phyloP scores from a whole-genome alignment of 2,329 filamentous ascomycete genomes.

The Pestalotiopsis sp. region DNA sequence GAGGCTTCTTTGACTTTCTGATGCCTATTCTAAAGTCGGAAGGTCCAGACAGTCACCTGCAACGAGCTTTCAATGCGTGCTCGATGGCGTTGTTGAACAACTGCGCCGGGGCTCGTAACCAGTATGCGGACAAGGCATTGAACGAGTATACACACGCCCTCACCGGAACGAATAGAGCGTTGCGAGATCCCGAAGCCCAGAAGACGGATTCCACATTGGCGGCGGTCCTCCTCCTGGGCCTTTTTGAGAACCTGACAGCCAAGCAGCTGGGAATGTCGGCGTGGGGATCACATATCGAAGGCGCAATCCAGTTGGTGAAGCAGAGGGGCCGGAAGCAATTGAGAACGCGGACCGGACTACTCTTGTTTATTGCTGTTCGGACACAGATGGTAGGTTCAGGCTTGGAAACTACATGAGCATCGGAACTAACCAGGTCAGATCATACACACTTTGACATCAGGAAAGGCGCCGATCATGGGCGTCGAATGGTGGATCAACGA shows the following conservation, averaged over 20 bases:
- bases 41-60: constrained; percentile 47
- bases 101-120: constrained; percentile 37
- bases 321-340: constrained; percentile 58
- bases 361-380: constrained; percentile 61
- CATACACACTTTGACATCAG: constrained; percentile 57
- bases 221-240: constrained; percentile 59
- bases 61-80: constrained; percentile 61
- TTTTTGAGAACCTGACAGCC: constrained; percentile 63
- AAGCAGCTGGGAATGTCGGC: constrained; percentile 55
- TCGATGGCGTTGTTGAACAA: constrained; percentile 60
- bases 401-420: constrained; percentile 1
- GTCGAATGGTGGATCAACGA: constrained; percentile 62
- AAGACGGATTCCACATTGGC: constrained; percentile 60
- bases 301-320: constrained; percentile 63
- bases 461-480: constrained; percentile 54
- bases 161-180: constrained; percentile 51
- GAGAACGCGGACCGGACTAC: constrained; percentile 51
- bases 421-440: constrained; percentile 39
- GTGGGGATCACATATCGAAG: constrained; percentile 67
- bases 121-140: constrained; percentile 44
- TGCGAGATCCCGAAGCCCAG: constrained; percentile 50
- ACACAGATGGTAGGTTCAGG: constrained; percentile 55
- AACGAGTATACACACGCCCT: constrained; percentile 58
- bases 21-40: constrained; percentile 54
- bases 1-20: constrained; percentile 62